Evolutionary conservation across 2,329 filamentous ascomycete species (phyloP), one percentile per base, ranked within the genome.

Genomic region (Dactylellina haptotyla): DNA sequence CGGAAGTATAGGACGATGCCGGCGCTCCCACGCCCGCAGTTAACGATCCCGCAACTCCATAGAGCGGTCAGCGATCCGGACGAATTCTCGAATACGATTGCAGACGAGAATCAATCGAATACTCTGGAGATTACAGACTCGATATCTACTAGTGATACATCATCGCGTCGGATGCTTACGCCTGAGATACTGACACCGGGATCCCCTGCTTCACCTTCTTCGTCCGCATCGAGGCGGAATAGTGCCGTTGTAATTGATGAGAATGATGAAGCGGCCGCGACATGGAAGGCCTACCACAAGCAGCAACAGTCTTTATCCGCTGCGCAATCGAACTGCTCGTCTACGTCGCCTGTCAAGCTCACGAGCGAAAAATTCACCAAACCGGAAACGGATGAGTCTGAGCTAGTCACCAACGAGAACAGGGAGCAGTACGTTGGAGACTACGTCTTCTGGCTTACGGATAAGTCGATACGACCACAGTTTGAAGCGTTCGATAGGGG

Each of bases 381-480:
- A 14, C 48, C 57, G 5, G 65, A 69, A 10, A 34, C 23, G 10
- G 75, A 76, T 2, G 67, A 75, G 37, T 46, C 59, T 5, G 70
- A 75, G 16, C 82, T 92, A n/a, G 92, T 98, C 25, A 97, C 92
- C 0, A 89, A 90, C 76, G 85, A 85, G 37, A 97, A 96, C 79
- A 88, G 93, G 46, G 84, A 88, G 58, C 85, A 87, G 28, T 99
- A 92, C 77, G 88, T 97, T 2, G 86, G 85, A 63, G 91, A 96
- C 80, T 98, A 98, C 80, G 90, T 96, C 76, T 85, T 85, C 67
- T 96, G 93, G 84, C 85, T 97, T 25, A 92, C 91, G 0, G 87
- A 92, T 78, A 85, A 90, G 37, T 95, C 92, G 0, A 84, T 98
- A 43, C 83, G 84, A 0, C 87, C 89, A 0, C 93, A 97, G 79